Percentiles rank a stretch among this genome's conserved stretches.
Evolutionary conservation across 164 flowering plant species (phyloP).

Genomic region (Protea cynaroides): DNA sequence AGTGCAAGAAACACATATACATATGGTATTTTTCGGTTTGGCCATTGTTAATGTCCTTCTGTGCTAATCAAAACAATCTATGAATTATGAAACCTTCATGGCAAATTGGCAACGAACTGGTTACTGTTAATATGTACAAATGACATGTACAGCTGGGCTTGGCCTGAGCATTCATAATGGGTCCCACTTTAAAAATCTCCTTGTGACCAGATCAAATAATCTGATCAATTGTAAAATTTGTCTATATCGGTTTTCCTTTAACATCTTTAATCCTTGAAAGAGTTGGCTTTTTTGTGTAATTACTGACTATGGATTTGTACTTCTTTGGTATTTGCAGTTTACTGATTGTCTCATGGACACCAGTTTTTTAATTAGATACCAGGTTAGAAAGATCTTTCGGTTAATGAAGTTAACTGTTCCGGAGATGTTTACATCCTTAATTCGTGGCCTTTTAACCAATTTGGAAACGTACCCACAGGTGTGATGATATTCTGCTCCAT

Average conservation of each 20-base stretch:
- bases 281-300: too few species aligned
- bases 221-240: too few species aligned
- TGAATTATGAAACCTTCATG: not conserved
- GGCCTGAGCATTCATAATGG: too few species aligned
- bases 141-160: not conserved
- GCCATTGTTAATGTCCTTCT: not conserved
- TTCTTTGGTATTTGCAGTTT: conserved; percentile 39
- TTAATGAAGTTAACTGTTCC: conserved; percentile 30
- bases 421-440: conserved; percentile 38
- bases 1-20: conserved; percentile 57
- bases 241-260: too few species aligned
- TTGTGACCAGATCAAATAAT: too few species aligned
- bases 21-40: conserved; percentile 46
- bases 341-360: conserved; percentile 47
- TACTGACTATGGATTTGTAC: not conserved
- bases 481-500: not conserved
- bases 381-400: conserved; percentile 46
- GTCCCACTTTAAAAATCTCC: too few species aligned
- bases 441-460: conserved; percentile 44
- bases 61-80: not conserved
- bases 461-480: conserved; percentile 72
- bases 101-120: too few species aligned
- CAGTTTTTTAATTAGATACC: conserved; percentile 36
- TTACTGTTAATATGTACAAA: not conserved
- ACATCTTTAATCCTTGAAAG: too few species aligned